phyloP scores from a whole-genome alignment of 2,329 filamentous ascomycete species.

The Aquanectria penicillioides region DNA sequence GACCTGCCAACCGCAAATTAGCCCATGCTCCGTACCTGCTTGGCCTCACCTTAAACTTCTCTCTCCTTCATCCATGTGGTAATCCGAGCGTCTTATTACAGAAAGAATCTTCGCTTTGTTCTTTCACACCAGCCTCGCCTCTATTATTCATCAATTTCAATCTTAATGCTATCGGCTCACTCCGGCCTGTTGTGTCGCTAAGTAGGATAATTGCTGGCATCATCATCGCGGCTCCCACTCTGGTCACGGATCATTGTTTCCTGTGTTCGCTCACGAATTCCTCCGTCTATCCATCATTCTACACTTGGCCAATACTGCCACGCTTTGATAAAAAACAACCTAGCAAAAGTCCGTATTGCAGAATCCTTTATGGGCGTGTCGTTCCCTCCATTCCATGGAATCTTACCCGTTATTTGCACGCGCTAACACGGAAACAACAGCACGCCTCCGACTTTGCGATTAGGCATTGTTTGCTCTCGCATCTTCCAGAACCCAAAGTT shows the following conservation, averaged over 20 bases:
- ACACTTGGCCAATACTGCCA: not conserved
- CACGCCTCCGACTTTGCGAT: conserved; percentile 10
- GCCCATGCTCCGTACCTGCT: conserved; percentile 15
- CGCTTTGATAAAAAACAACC: not conserved
- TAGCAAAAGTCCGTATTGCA: too few relatives aligned
- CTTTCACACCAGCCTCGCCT: not conserved
- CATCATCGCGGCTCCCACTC: not conserved
- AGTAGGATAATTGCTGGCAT: conserved; percentile 5
- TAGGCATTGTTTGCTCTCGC: not conserved
- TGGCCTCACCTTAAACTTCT: conserved; percentile 19
- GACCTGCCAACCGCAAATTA: conserved; percentile 22
- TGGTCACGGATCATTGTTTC: not conserved
- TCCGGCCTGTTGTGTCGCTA: not conserved
- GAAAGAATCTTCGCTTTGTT: not conserved
- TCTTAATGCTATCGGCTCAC: not conserved
- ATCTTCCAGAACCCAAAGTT: not conserved
- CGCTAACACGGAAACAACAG: too few relatives aligned
- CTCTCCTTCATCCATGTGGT: conserved; percentile 12
- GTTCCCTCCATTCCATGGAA: too few relatives aligned
- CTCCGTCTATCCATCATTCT: not conserved
- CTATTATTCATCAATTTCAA: not conserved
- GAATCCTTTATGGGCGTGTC: too few relatives aligned
- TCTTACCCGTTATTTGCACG: too few relatives aligned
- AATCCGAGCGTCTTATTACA: not conserved
- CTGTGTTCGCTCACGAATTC: not conserved